Evolutionary conservation across 129 eudicot species (phyloP), one percentile per base, ranked within the genome.

Genomic region (Escallonia rubra): DNA sequence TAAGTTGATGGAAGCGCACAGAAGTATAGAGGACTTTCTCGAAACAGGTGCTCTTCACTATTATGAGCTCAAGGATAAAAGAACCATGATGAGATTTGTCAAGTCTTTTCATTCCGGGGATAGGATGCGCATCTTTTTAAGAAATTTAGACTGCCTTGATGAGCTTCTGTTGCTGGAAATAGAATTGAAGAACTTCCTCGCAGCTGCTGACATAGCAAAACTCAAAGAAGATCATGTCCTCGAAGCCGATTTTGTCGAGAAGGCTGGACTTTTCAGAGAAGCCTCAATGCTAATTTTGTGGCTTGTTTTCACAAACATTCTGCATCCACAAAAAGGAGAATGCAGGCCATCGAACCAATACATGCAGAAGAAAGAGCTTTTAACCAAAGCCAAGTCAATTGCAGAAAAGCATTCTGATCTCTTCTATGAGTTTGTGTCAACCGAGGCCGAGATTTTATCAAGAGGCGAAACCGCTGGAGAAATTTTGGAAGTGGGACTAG

Each of bases 271-370:
- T 1, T 76, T 14, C 60, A 44, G 6, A 4, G 78, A 82, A 6
- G 84, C 91, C 41, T 43, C 79, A 5, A 60, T 4, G 43, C 74
- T 80, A 4, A 43, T 76, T 9, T 65, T 87, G 45, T 80, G 73
- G 75, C 76, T 77, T 23, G 66, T 74, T 41, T 66, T 85, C 11
- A 72, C 72, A 51, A 59, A 68, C 48, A 79, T 82, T n/a, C 67
- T 87, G 10, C 86, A 95, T 91, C 67, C 52, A 6, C 46, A 61
- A 61, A 76, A 74, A 60, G 67, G 65, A 60, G 70, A 11, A 54
- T 91, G 91, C 43, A 87, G 91, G 91, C 95, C 97, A 0, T 23
- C 84, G 38, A 87, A 82, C 77, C 73, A 75, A 4, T 82, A 82
- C 59, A 39, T 74, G 13, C 56, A 66, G 8, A 80, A 82, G 70